Base-by-base conservation (phyloP, 805 yeast species). In the Lachancea meyersii region DNA sequence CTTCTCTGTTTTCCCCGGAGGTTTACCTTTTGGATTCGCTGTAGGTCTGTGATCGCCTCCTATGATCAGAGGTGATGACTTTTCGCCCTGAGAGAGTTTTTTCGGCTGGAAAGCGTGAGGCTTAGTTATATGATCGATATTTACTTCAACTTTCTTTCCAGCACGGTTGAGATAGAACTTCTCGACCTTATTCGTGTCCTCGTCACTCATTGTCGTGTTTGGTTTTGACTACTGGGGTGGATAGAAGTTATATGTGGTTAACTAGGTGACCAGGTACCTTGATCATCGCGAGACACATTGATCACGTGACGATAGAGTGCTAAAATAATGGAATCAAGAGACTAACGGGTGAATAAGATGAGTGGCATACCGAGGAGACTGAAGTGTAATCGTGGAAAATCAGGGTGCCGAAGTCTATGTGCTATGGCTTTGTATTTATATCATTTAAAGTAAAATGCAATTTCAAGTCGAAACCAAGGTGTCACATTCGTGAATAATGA, bases 11-110 rank as follows among this genome's bases (percentile, higher is more conserved):
- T 30, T 32, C 20, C 20, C 27, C 20, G 30, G 28, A 11, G 8
- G 10, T 30, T 31, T 31, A n/a, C 9, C 14, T 11, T 22, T 38
- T 5, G 30, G 13, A 11, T 37, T 31, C 23, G 40, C 39, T 10
- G 51, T 24, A 16, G 61, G 59, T 23, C 61, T 47, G 33, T 57
- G 61, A n/a, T 49, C 55, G 16, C 50, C 57, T 19, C 46, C 53
- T 28, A 48, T 44, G 3, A 56, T 39, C 13, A 58, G 40, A 1
- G 48, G 45, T 16, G 18, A n/a, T 17, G 13, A 31, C 7, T 31
- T 20, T 10, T 30, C 32, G 19, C 19, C 19, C 4, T 5, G 7
- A 6, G 32, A 30, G 30, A 5, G 35, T 18, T n/a, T 43, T 30
- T 44, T 39, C 6, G 47, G 46, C 4, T 45, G 35, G 14, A 53